A percentile compares a stretch with the other conserved stretches of the same genome.
These are phyloP conservation scores for Psilocybe sp. DNA, from an alignment of 768 basidiomycete species.

Conservation along the genomic window DNA sequence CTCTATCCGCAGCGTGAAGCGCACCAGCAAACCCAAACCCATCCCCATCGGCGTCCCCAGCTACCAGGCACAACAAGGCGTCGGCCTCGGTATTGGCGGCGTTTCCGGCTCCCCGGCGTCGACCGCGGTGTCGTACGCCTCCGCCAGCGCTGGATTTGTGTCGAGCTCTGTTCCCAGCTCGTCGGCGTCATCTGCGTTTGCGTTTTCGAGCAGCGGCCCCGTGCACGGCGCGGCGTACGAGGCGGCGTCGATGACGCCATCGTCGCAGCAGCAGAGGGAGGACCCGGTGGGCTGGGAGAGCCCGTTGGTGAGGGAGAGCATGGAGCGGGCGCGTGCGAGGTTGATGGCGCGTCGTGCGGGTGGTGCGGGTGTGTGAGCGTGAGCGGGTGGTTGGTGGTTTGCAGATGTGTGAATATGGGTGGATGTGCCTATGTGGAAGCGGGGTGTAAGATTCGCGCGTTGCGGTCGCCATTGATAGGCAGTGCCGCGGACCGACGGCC, in stretches of 20 bases:
- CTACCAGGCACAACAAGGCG: conserved; percentile 12
- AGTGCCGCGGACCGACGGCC: no score
- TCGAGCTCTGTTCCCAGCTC: conserved; percentile 12
- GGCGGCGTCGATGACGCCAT: conserved; percentile 8
- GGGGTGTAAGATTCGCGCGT: no score
- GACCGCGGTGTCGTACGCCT: conserved; percentile 10
- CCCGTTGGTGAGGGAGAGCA: conserved; percentile 64
- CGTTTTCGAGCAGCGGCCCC: conserved; percentile 10
- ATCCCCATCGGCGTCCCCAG: conserved; percentile 24
- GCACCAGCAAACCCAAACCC: conserved; percentile 18
- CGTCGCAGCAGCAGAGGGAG: conserved; percentile 27
- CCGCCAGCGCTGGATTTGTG: no score
- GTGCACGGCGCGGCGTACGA: conserved; percentile 20
- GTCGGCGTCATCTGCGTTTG: conserved; percentile 6
- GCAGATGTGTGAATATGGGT: no score
- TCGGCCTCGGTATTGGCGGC: conserved; percentile 19
- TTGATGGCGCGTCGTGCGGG: conserved; percentile 18
- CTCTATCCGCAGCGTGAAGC: conserved; percentile 18
- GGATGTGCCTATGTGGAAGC: no score
- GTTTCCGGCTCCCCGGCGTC: conserved; percentile 5
- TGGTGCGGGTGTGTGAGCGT: background rate
- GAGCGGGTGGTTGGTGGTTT: no score
- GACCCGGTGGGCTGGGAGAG: conserved; percentile 56
- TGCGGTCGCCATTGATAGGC: no score
- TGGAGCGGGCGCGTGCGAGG: conserved; percentile 63